Evolutionary conservation across 306 rosid species (phyloP), one percentile per base, ranked within the genome.

Genomic region (Medicago ruthenica): DNA sequence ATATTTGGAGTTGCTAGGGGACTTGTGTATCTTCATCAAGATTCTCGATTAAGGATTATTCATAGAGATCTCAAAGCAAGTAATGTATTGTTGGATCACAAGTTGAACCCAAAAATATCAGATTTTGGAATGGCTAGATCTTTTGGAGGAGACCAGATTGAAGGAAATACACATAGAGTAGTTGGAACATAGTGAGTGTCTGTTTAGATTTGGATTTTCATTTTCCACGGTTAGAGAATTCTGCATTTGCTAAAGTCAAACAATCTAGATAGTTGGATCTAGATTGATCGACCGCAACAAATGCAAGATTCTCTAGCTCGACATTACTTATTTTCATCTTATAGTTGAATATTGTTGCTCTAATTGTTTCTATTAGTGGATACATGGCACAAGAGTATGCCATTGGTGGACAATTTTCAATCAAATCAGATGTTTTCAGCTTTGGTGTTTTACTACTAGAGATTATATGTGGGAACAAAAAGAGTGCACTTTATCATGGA

Each of bases 331-430:
- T 0, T 61, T 8, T 21, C 11, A 69, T 47, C 8, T 42, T 21
- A 11, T 36, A 11, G 37, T 0, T 42, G 22, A 51, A 72, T 2
- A 0, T 1, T 58, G 51, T 58, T 64, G 2, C 8, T 67, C 6
- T 40, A 27, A 61, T 39, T 17, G 16, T 44, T 17, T 58, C 47
- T 17, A 51, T 8, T 37, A 80, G 87, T 65, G 90, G 93, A 1
- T 86, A 88, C 18, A 88, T 88, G 92, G 85, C 88, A 70, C 90
- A 90, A 1, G 92, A 88, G 27, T 88, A 86, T 63, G 89, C 92
- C 0, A 53, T 64, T 5, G 88, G 86, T 31, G 88, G 89, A 2
- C 41, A 74, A 48, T 88, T 86, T 80, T 88, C 92, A 9, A 20
- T 82, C 5, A 88, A 83, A 83, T 74, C 81, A 3, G 83, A 74